Conservation (phyloP, 2,329 filamentous ascomycete genomes). For the Parastagonospora avenae region DNA sequence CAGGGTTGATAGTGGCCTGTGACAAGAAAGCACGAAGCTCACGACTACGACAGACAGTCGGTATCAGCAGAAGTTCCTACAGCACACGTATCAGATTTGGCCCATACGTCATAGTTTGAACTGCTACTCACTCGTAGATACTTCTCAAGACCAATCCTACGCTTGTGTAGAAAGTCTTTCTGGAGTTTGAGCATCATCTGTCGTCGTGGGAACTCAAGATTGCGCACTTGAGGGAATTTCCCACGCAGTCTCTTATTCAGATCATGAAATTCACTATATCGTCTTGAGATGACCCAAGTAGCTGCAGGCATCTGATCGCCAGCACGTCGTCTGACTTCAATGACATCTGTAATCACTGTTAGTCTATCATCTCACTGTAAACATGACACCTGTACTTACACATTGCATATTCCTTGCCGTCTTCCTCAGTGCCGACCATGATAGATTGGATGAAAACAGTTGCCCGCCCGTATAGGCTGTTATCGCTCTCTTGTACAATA, state of each 20-base stretch:
- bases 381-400: conserved; percentile 56
- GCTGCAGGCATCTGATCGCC: conserved; percentile 97
- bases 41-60: conserved; percentile 91
- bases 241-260: conserved; percentile 86
- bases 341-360: conserved; percentile 61
- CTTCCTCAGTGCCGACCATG: conserved; percentile 88
- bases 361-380: not conserved
- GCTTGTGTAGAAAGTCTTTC: conserved; percentile 91
- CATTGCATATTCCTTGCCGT: conserved; percentile 90
- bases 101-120: not conserved
- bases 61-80: conserved; percentile 77
- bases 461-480: conserved; percentile 91
- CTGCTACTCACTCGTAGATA: conserved; percentile 63
- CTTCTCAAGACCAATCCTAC: conserved; percentile 79
- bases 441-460: conserved; percentile 89
- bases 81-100: not conserved
- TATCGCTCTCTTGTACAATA: conserved; percentile 96
- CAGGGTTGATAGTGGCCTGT: conserved; percentile 76
- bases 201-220: conserved; percentile 88
- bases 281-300: conserved; percentile 86
- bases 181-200: conserved; percentile 96
- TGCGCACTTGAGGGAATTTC: conserved; percentile 83
- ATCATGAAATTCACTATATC: conserved; percentile 97
- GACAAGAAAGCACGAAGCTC: conserved; percentile 93
- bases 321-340: conserved; percentile 88